Evolutionary conservation across 2,329 filamentous ascomycete species (phyloP), one percentile per base, ranked within the genome.

Genomic region (Fusarium sp.): DNA sequence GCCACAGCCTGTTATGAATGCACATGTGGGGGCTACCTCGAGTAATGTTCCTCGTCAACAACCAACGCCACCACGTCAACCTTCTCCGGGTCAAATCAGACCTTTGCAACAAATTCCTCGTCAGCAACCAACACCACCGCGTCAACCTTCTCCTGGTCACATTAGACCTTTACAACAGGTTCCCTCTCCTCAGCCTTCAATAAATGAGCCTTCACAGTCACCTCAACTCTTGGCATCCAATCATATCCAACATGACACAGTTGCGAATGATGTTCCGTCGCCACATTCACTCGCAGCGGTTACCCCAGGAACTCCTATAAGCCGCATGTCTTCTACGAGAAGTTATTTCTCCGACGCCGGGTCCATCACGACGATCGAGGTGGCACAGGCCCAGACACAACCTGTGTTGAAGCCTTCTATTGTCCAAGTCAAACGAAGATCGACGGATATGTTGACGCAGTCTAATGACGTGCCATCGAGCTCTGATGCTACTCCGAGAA

Each of bases 301-400:
- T 6, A 75, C 67, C 18, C 72, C 72, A 28, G 55, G 63, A 3
- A 53, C 72, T 23, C 55, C 72, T 7, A 46, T 71, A 23, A 63
- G 68, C 20, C 63, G 54, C 27, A 59, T 64, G 20, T 62, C 69
- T 21, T 69, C 72, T 25, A 55, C 63, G 2, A 63, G 55, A 32
- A 66, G 66, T 6, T 75, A 65, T 21, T 53, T 75, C 32, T 75
- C 73, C 10, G 73, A 75, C 12, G 60, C 73, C 7, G 73, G 58
- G 4, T 75, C 73, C 12, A 70, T 75, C 42, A 72, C 67, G 6
- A 75, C 73, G 0, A 72, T 75, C 9, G 73, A 75, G 21, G 72
- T 75, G 2, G 66, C 70, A 5, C 73, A 75, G 34, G 73, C 73
- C 16, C 71, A 74, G 28, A 57, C 72, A 21, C 73, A 75, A 21